Base-by-base conservation (phyloP, 2,329 filamentous ascomycete genomes). In the Aspergillus puulaauensis region DNA sequence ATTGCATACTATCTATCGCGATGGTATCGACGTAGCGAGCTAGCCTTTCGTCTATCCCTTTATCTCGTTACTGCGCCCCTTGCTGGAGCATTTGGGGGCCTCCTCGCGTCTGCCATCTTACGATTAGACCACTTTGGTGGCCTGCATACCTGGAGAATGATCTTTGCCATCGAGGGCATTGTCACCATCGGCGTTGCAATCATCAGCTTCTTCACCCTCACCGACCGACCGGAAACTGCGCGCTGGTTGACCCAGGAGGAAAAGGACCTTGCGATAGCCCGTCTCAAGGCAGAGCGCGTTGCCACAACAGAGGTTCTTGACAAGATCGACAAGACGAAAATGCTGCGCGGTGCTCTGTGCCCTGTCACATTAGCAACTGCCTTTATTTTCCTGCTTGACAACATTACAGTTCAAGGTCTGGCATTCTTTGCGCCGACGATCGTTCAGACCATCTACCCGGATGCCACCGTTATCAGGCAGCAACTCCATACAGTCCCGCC, bases 361-460 rank as follows among this genome's bases (percentile, higher is more conserved):
- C 88, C 88, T 0, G 80, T 88, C 37, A 86, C 84, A 0, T 64
- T 89, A 0, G 73, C 73, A 9, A 86, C 82, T 0, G 70, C 83
- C 0, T 74, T 86, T 62, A 81, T 87, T 63, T 88, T 88, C 73
- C 73, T 87, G 1, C 79, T 88, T 56, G 79, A 87, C 77, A 89
- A 88, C 73, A 83, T 90, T 67, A 90, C 87, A 0, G 87, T 90
- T 2, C 86, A 90, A 67, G 87, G 87, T 4, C 77, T 90, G 4
- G 85, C 85, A 1, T 89, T 90, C 77, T 90, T 90, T 71, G 76
- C 82, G 0, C 88, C 88, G 0, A 90, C 88, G 0, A 90, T 91
- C 60, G 86, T 91, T 39, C 73, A 75, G 45, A 88, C 83, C 6
- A 90, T 91, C 64, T 90, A 90, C 66, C 84, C 85, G 0, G 66